These are phyloP conservation scores for Tuber indicum DNA, from an alignment of 495 filamentous ascomycete species.

Conservation along the genomic window DNA sequence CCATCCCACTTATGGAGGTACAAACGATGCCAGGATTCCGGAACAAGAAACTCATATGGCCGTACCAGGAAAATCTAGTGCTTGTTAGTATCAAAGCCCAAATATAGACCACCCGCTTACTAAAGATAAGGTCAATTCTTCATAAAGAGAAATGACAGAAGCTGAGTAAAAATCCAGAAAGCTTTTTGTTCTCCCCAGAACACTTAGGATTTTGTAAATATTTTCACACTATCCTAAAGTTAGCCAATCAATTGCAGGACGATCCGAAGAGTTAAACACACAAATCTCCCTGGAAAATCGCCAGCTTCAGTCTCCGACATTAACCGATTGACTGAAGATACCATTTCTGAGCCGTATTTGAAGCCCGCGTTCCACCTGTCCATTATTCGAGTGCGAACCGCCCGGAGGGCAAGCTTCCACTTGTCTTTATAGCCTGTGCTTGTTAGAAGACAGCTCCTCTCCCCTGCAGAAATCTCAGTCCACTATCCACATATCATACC, in stretches of 20 bases:
- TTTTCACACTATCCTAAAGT: slow-evolving; percentile 12
- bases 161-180: slow-evolving; percentile 9
- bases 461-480: not conserved
- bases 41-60: slow-evolving; percentile 11
- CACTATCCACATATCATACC: not conserved
- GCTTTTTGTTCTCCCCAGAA: not conserved
- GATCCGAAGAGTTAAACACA: not conserved
- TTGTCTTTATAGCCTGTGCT: slow-evolving; percentile 5
- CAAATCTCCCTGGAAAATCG: slow-evolving; percentile 12
- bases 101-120: not conserved
- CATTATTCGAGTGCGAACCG: too few relatives aligned
- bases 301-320: not conserved
- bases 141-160: slow-evolving; percentile 12
- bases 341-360: not conserved
- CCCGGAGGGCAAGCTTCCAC: not conserved
- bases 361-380: not conserved
- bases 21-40: slow-evolving; percentile 6
- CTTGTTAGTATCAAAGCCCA: not conserved
- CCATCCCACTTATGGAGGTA: not conserved
- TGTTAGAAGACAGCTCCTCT: not conserved
- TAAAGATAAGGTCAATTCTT: slow-evolving; percentile 11
- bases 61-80: slow-evolving; percentile 11
- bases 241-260: not conserved
- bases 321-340: not conserved
- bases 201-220: not conserved